Evolutionary conservation across 495 filamentous ascomycete species (phyloP), one percentile per base, ranked within the genome.

Genomic region (Antarctomyces pellizariae): DNA sequence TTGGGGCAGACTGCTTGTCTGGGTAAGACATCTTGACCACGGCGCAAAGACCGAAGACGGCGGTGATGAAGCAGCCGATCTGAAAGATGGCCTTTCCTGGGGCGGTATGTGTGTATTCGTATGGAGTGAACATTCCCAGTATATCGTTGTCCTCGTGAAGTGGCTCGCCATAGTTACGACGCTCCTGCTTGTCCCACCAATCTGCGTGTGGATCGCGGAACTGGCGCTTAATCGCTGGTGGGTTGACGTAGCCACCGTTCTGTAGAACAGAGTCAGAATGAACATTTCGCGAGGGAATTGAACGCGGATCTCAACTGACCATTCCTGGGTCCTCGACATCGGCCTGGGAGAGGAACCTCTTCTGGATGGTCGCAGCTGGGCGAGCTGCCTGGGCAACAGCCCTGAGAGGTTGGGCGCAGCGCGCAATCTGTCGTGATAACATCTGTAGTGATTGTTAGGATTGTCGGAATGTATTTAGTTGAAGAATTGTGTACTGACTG

Each of bases 141-240:
- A 92, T 68, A 47, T 99, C 89, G 44, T 95, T 71, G 50, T 99
- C 89, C 52, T 99, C 89, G 48, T 99, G 84, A 15, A 90, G 67
- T 3, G 82, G 75, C 50, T 99, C 89, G 41, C 80, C 80, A 39
- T 71, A 99, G 57, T 95, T 92, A 32, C 83, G 70, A 39, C 83
- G 74, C 47, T 92, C 84, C 45, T 95, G 83, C 57, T 79, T 74
- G 50, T 95, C 83, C 84, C 84, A 95, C 79, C 82, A 95, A 46
- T 79, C 74, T 39, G 52, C 84, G 44, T 95, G 65, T 18, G 89
- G 89, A 46, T 95, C 89, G 46, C 89, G 77, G 52, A 75, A 70
- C 44, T 73, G 64, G 36, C 83, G 76, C 56, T 86, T 91, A 42
- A 76, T 51, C 18, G 53, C 56, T 7, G 71, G 72, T 31, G 86